These are phyloP conservation scores for Pyricularia sp. DNA, from an alignment of 2,329 filamentous ascomycete species.

Conservation along the genomic window DNA sequence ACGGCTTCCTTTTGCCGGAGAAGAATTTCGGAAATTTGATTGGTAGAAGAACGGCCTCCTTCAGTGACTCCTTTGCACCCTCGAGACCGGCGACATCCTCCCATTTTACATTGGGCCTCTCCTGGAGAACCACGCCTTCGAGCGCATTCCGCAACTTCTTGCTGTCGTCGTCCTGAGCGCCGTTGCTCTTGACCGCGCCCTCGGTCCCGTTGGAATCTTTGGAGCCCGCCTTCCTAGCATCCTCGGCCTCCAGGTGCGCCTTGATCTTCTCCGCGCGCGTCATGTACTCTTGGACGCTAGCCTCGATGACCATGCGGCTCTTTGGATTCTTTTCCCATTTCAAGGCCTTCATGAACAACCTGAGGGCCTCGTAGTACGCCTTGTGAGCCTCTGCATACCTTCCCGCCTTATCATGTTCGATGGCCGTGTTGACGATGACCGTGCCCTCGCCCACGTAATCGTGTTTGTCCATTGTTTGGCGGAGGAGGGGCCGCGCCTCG, in stretches of 20 bases:
- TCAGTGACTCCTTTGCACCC: slow-evolving; percentile 88
- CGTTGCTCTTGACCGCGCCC: slow-evolving; percentile 38
- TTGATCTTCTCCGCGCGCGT: slow-evolving; percentile 98
- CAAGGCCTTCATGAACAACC: slow-evolving; percentile 96
- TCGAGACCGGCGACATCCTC: slow-evolving; percentile 96
- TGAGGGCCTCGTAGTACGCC: slow-evolving; percentile 88
- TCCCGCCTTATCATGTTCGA: slow-evolving; percentile 79
- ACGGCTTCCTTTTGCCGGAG: slow-evolving; percentile 90
- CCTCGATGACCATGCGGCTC: slow-evolving; percentile 93
- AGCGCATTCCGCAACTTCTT: slow-evolving; percentile 93
- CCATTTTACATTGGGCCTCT: slow-evolving; percentile 95
- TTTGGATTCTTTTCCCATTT: slow-evolving; percentile 99
- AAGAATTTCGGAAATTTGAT: slow-evolving; percentile 98
- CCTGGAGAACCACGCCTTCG: slow-evolving; percentile 83
- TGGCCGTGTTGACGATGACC: slow-evolving; percentile 93
- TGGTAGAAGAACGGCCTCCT: slow-evolving; percentile 93
- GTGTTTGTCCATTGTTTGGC: slow-evolving; percentile 65
- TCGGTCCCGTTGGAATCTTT: slow-evolving; percentile 85
- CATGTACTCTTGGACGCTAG: slow-evolving; percentile 95
- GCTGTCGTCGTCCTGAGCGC: slow-evolving; percentile 73
- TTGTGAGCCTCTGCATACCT: slow-evolving; percentile 98
- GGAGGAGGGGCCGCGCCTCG: not conserved
- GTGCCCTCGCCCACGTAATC: slow-evolving; percentile 97
- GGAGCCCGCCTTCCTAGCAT: slow-evolving; percentile 94
- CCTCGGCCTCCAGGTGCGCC: slow-evolving; percentile 68